A percentile compares a stretch with the other conserved stretches of the same genome.
These are phyloP conservation scores for Lentinula novae-zelandiae DNA, from an alignment of 1,284 basidiomycete species.

Conservation along the genomic window DNA sequence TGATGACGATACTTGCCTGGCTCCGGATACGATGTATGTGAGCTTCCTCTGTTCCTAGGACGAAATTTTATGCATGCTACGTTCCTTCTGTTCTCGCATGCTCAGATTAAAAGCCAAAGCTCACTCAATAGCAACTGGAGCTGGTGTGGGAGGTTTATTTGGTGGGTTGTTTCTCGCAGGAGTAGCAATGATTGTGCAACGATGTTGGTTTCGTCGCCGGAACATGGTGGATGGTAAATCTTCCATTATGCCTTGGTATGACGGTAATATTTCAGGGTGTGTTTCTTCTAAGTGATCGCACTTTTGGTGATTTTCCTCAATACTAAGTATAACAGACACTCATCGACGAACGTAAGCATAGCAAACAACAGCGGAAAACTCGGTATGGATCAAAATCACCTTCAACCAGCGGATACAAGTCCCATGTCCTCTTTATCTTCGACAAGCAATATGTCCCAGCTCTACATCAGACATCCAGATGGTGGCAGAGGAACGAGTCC, in stretches of 20 bases:
- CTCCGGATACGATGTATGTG: conserved; percentile 26
- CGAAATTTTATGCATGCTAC: not conserved
- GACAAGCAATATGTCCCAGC: not conserved
- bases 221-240: not conserved
- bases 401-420: not conserved
- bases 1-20: conserved; percentile 35
- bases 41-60: not conserved
- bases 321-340: not conserved
- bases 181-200: not conserved
- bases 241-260: not conserved
- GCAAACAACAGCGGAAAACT: not conserved
- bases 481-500: not conserved
- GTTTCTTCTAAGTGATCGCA: not conserved
- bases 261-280: not conserved
- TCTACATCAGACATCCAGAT: conserved; percentile 1
- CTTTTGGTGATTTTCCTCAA: not conserved
- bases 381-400: too few species aligned
- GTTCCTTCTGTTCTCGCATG: not conserved
- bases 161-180: conserved; percentile 6
- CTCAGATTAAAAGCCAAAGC: conserved; percentile 4
- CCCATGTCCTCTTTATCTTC: not conserved
- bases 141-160: conserved; percentile 7
- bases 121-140: conserved; percentile 3
- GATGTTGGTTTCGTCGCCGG: not conserved
- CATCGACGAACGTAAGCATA: not conserved